Evolutionary conservation across 1,284 basidiomycete genomes (phyloP), one percentile per base, ranked within the genome.

Genomic region (Cryptococcus maquisensis): DNA sequence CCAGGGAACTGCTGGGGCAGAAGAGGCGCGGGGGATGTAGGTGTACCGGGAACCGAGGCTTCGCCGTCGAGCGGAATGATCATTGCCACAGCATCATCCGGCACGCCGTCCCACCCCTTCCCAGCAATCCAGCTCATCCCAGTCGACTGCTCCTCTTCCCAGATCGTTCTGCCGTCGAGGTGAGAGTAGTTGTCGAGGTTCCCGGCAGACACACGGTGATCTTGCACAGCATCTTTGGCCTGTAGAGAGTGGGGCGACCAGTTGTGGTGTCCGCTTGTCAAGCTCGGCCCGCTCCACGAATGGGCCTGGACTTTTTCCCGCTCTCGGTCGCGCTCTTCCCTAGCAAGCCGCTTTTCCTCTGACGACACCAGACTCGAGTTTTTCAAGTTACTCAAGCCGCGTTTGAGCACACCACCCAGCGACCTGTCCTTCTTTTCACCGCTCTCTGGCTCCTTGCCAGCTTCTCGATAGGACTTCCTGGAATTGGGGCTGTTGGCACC

Each of bases 31-130:
- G 28, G 41, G 10, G 56, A 26, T 10, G 42, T 35, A 12, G 20
- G 21, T 9, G 49, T n/a, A 18, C 32, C 24, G 8, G 56, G 52
- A 20, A 40, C 23, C 12, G 44, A 36, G n/a, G 49, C 28, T 16
- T 59, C 57, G 5, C 38, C 37, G 21, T 67, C 60, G 43, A 75
- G 61, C 0, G 73, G 73, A 13, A 77, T 57, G 21, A 75, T 68
- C 73, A 77, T 75, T 3, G 75, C 75, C 6, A 77, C 60, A 1
- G 74, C 73, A 26, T 77, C 73, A 9, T 73, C 72, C 0, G 75
- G 72, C 2, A 77, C 74, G 6, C 61, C 65, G 6, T 60, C 52
- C 75, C 75, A 77, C 1, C 67, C 75, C 58, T 68, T 72, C 26
- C 75, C 74, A 49, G 68, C 64, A 36, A 60, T 62, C 62, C 65